A percentile compares a stretch with the other conserved stretches of the same genome.
These are phyloP conservation scores for Penicillium sp. DNA, from an alignment of 2,329 filamentous ascomycete species.

Conservation along the genomic window DNA sequence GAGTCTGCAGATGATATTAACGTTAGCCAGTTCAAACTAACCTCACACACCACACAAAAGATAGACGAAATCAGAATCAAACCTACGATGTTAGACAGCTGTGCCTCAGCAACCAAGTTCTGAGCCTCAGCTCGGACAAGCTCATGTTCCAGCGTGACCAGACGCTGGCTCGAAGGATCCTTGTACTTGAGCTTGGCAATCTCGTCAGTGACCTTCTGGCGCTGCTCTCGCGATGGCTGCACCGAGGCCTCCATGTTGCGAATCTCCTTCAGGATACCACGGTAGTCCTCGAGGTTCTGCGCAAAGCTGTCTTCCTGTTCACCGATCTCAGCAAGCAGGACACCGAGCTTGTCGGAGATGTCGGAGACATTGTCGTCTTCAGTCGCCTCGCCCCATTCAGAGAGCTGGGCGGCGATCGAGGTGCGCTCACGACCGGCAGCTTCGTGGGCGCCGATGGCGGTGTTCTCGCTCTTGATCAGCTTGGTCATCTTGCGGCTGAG, in stretches of 20 bases:
- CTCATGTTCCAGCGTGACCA: constrained; percentile 90
- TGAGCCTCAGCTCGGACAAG: constrained; percentile 94
- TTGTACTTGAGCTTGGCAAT: constrained; percentile 89
- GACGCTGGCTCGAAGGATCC: constrained; percentile 78
- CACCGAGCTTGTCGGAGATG: constrained; percentile 92
- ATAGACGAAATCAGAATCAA: not conserved
- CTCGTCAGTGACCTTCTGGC: constrained; percentile 85
- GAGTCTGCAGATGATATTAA: constrained; percentile 60
- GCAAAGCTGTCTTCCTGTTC: constrained; percentile 91
- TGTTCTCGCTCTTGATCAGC: constrained; percentile 93
- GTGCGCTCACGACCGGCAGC: constrained; percentile 79
- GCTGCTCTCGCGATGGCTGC: constrained; percentile 84
- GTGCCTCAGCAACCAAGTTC: constrained; percentile 92
- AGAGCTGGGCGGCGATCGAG: constrained; percentile 83
- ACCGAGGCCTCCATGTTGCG: constrained; percentile 94
- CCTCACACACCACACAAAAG: not conserved
- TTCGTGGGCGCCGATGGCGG: constrained; percentile 81
- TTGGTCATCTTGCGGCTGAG: constrained; percentile 84
- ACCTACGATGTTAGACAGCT: constrained; percentile 88
- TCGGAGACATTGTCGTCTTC: constrained; percentile 84
- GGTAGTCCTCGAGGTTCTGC: constrained; percentile 80
- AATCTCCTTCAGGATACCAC: constrained; percentile 81
- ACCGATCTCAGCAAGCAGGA: constrained; percentile 86
- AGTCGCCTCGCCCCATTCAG: constrained; percentile 93
- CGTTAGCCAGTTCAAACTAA: constrained; percentile 7